Conservation (phyloP, 2,329 filamentous ascomycete genomes). For the Penicillium glabrum region DNA sequence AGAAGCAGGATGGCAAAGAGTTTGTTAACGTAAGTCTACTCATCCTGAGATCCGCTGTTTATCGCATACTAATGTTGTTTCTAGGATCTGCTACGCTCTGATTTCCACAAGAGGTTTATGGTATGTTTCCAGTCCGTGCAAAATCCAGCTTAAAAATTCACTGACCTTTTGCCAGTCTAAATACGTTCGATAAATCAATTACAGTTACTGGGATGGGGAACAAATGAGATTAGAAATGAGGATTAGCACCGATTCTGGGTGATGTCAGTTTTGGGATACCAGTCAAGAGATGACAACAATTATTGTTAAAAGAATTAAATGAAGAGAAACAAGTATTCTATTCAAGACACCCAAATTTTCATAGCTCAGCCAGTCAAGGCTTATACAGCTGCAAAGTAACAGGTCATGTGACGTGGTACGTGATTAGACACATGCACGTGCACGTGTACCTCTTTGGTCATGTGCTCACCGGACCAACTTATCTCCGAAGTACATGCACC, state of each 20-base stretch:
- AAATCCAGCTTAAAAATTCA: neutral
- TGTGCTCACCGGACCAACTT: too few species aligned
- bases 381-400: too few species aligned
- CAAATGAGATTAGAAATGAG: neutral
- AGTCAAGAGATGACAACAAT: neutral
- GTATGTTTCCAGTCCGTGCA: slow-evolving; percentile 33
- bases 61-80: slow-evolving; percentile 13
- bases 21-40: slow-evolving; percentile 81
- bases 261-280: neutral
- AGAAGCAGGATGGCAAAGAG: slow-evolving; percentile 88
- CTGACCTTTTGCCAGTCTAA: slow-evolving; percentile 40
- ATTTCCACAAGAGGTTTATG: slow-evolving; percentile 99
- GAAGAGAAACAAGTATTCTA: neutral
- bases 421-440: too few species aligned
- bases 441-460: too few species aligned
- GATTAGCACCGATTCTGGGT: neutral
- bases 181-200: slow-evolving; percentile 44
- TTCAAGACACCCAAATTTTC: too few species aligned
- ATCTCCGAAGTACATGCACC: too few species aligned
- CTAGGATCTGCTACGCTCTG: slow-evolving; percentile 82
- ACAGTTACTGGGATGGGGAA: neutral
- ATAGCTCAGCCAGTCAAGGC: too few species aligned
- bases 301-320: neutral
- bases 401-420: too few species aligned
- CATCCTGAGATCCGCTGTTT: neutral